Percentiles rank a stretch among this genome's conserved stretches.
These are phyloP conservation scores for Meira nashicola DNA, from an alignment of 1,284 basidiomycete genomes.

Conservation along the genomic window DNA sequence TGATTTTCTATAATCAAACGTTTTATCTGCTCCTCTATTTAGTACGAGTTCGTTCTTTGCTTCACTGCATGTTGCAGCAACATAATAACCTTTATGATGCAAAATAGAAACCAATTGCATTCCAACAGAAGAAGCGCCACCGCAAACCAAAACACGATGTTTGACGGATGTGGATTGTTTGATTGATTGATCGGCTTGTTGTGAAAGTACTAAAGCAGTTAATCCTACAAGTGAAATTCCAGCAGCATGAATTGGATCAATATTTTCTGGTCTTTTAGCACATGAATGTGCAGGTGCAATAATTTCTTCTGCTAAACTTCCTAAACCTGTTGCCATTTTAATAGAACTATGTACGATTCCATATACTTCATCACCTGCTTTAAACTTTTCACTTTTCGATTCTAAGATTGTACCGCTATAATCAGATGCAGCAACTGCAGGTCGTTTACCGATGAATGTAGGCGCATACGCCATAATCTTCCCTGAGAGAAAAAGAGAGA, in stretches of 20 bases:
- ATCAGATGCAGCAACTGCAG: background rate
- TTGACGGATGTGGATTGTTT: background rate
- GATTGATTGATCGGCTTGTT: background rate
- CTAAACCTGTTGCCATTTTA: background rate
- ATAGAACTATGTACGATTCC: background rate
- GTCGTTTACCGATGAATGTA: background rate
- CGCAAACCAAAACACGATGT: background rate
- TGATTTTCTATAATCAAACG: background rate
- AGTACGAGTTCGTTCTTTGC: background rate
- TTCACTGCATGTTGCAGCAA: background rate
- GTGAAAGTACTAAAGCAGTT: background rate
- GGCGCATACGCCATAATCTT: background rate
- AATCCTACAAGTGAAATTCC: background rate
- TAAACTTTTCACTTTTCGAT: background rate
- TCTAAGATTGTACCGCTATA: background rate
- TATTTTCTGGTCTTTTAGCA: background rate
- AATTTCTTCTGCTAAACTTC: background rate
- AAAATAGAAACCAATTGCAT: background rate
- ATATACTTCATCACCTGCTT: background rate
- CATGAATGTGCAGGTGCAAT: background rate
- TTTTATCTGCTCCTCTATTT: background rate
- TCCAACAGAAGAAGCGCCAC: background rate
- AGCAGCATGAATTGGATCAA: background rate
- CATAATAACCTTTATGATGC: background rate
- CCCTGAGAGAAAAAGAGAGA: too few relatives aligned